Evolutionary conservation across 2,329 filamentous ascomycete genomes (phyloP).

Genomic region (Calonectria ilicicola): DNA sequence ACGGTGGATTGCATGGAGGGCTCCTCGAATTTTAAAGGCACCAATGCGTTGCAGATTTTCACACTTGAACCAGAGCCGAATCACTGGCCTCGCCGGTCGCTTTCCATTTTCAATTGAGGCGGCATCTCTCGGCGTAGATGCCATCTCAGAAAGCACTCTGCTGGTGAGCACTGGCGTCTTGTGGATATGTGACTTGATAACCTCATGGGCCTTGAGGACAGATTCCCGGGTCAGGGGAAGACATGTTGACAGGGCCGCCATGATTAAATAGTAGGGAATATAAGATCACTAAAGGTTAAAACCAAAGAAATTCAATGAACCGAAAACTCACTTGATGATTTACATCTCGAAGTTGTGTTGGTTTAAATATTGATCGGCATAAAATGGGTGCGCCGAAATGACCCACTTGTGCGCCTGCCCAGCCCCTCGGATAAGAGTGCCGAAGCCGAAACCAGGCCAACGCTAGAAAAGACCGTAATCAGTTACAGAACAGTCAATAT

Average conservation of each 20-base stretch:
- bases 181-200: constrained; percentile 83
- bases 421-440: neutral
- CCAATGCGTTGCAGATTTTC: constrained; percentile 93
- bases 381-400: neutral
- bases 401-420: neutral
- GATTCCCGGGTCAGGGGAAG: constrained; percentile 79
- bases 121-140: constrained; percentile 74
- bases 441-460: neutral
- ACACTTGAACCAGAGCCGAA: constrained; percentile 90
- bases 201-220: constrained; percentile 76
- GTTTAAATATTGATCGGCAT: neutral
- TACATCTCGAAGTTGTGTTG: too few species aligned
- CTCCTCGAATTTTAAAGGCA: constrained; percentile 92
- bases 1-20: constrained; percentile 84
- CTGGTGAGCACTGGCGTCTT: constrained; percentile 86
- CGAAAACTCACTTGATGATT: too few species aligned
- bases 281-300: too few species aligned
- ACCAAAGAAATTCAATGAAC: too few species aligned
- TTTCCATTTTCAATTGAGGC: constrained; percentile 64
- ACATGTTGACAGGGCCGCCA: constrained; percentile 66
- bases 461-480: too few species aligned
- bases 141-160: constrained; percentile 77
- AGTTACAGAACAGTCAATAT: too few species aligned
- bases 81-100: constrained; percentile 69
- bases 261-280: constrained; percentile 36